Evolutionary conservation across 2,329 filamentous ascomycete genomes (phyloP).

Genomic region (Magnaporthales sp.): DNA sequence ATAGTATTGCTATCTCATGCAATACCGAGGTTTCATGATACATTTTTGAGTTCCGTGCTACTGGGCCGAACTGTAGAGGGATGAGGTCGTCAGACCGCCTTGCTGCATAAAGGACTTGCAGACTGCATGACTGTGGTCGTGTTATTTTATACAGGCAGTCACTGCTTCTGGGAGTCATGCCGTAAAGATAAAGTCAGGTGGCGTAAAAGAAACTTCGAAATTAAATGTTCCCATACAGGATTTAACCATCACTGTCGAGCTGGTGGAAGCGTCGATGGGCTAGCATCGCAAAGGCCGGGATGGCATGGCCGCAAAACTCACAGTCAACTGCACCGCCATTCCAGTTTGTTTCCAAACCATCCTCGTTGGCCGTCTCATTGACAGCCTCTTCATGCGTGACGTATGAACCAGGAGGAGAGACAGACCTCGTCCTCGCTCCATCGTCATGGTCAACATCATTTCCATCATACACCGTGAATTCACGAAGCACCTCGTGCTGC

Average conservation of each 20-base stretch:
- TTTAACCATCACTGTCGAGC: conserved; percentile 9
- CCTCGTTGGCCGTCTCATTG: conserved; percentile 2
- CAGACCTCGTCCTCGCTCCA: not conserved
- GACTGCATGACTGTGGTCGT: no score
- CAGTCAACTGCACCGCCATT: conserved; percentile 13
- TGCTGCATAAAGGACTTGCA: no score
- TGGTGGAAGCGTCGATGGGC: conserved; percentile 21
- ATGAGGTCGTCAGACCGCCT: not conserved
- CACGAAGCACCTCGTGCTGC: conserved; percentile 60
- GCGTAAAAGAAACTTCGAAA: not conserved
- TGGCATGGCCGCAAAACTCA: conserved; percentile 14
- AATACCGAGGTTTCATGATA: not conserved
- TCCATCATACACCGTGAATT: conserved; percentile 51
- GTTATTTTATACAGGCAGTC: no score
- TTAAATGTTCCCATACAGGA: not conserved
- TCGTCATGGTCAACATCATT: not conserved
- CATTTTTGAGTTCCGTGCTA: not conserved
- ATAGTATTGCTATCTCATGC: not conserved
- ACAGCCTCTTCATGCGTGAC: not conserved
- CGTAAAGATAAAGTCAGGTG: not conserved
- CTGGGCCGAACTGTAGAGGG: not conserved
- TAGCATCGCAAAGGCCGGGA: conserved; percentile 18
- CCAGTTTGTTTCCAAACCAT: conserved; percentile 1
- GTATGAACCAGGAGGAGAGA: not conserved
- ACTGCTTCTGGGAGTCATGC: not conserved